Base-by-base conservation (phyloP, 2,329 filamentous ascomycete species). In the Aspergillus piperis region DNA sequence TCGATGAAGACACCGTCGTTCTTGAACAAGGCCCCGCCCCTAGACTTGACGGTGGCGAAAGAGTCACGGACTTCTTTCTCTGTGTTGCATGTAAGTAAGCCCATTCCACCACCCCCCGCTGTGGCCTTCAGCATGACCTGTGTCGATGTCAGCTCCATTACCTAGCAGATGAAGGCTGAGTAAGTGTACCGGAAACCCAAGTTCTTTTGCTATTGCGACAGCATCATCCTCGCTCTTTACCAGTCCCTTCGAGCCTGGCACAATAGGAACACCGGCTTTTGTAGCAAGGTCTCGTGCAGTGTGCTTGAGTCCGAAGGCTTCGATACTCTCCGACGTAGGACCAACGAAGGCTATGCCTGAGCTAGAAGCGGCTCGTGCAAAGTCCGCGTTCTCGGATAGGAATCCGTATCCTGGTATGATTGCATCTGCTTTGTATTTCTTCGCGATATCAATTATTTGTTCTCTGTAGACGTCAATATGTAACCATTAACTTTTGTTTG, bases 1-100 rank as follows among this genome's bases (percentile, higher is more conserved):
- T 96, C 92, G 23, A 96, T 89, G 62, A 96, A 86, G 80, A 96
- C 89, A 5, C 91, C 90, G 67, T 91, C 86, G 64, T 93, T 90
- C 56, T 92, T 92, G 73, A 96, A 96, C 0, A 92, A 88, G 1
- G 90, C 89, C 61, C 85, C 81, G 0, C 91, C 91, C 74, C 94
- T 87, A 27, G 88, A 90, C 58, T 89, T 84, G 1, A 92, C 92
- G 66, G 87, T 90, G 61, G 83, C 82, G 57, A 93, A 82, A 69
- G 91, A 90, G 8, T 85, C 80, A 55, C 84, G 77, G 61, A 96
- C 93, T 68, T 94, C 90, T 7, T 82, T 82, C 53, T 87, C 83
- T 10, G 81, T 83, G 70, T 86, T 74, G 62, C 92, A 92, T 59
- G 91, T 91, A 38, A 91, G 83, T 82, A 96, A 87, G 2, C 92